Evolutionary conservation across 1,284 basidiomycete genomes (phyloP), one percentile per base, ranked within the genome.

Genomic region (Cutaneotrichosporon cavernicola): DNA sequence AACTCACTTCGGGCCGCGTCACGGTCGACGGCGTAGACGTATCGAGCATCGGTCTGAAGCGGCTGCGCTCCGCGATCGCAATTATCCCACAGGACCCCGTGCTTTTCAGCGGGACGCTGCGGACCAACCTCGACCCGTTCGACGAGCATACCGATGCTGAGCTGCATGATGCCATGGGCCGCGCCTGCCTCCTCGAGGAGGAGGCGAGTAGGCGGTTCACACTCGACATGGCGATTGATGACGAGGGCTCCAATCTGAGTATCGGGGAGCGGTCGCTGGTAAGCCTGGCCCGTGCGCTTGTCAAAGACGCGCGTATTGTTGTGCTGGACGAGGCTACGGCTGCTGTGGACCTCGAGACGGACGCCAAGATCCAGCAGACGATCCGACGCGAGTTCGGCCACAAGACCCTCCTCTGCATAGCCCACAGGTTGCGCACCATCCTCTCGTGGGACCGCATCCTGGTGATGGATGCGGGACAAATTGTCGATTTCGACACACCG

Each of bases 61-160:
- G 81, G 52, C 68, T 85, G 6, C 76, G 84, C 56, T 76, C 76
- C 18, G 73, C 74, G 26, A 76, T 85, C 10, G 80, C 82, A 9
- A 86, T 97, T 72, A 95, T 97, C 67, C 92, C 93, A 10, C 93
- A 97, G 77, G 93, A 97, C 69, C 87, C 85, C 0, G 72, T 83
- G 4, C 73, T 88, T 57, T 89, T 91, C 76, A 81, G 85, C 76
- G 83, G 83, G 4, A 83, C 79, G 2, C 66, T 81, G 4, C 82
- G 88, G 18, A 84, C 84, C 18, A 89, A 88, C 67, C 80, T 90
- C 32, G 89, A 91, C 77, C 89, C 89, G 0, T 89, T 96, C 79
- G 86, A 84, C 61, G 78, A 86, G 57, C 85, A 89, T 71, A 87
- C 88, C 65, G 91, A 93, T 72, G 86, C 85, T 7, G 85, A 84